phyloP scores from a whole-genome alignment of 176 grass and related monocot species.

The Avena atlantica region DNA sequence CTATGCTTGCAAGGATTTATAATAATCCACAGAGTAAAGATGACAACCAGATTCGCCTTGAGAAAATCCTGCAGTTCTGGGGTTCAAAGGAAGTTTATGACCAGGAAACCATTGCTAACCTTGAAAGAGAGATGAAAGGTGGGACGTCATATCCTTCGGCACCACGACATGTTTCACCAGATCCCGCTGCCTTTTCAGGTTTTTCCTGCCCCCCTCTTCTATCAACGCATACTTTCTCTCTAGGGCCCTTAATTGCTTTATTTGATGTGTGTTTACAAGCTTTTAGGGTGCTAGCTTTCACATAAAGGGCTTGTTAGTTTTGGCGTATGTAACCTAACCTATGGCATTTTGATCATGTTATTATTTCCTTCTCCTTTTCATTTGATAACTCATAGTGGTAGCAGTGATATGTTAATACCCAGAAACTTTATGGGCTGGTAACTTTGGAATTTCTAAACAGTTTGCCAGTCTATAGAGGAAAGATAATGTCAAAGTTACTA shows the following conservation, averaged over 20 bases:
- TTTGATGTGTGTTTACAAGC: neutral
- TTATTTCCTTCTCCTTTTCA: conserved; percentile 20
- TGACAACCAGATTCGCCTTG: conserved; percentile 67
- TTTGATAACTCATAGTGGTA: neutral
- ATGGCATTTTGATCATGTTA: neutral
- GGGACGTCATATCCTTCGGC: conserved; percentile 35
- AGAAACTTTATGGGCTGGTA: conserved; percentile 1
- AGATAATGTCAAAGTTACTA: neutral
- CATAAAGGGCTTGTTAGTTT: neutral
- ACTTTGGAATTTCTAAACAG: neutral
- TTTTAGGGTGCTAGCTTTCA: neutral
- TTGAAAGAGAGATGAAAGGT: conserved; percentile 89
- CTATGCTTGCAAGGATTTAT: conserved; percentile 91
- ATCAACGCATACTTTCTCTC: conserved; percentile 1
- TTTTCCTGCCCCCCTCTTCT: conserved; percentile 11
- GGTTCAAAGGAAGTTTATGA: conserved; percentile 91
- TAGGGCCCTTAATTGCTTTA: neutral
- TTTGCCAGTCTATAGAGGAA: conserved; percentile 1
- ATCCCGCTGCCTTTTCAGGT: conserved; percentile 55
- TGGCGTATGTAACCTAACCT: neutral
- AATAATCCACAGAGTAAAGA: conserved; percentile 76
- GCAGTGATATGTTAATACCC: neutral
- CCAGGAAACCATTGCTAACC: conserved; percentile 62
- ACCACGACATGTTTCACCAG: conserved; percentile 55
- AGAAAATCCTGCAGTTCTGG: conserved; percentile 98